Evolutionary conservation across 805 yeast genomes (phyloP).

Genomic region (Saturnispora galanensis): DNA sequence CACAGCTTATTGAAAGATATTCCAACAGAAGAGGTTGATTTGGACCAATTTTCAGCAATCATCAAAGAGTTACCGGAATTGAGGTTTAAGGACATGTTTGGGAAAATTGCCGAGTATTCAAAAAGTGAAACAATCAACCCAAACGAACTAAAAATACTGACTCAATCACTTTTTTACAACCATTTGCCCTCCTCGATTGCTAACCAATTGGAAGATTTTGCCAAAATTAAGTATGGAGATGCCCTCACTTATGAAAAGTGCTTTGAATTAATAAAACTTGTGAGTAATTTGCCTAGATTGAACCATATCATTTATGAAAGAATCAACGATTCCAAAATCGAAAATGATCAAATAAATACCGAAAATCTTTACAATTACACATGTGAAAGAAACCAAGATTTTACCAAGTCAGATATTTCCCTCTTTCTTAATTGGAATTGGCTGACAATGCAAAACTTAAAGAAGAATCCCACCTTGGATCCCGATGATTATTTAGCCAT

Average conservation of each 20-base stretch:
- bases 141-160: conserved; percentile 15
- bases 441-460: conserved; percentile 20
- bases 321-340: conserved; percentile 16
- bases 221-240: conserved; percentile 30
- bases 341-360: conserved; percentile 10
- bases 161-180: conserved; percentile 21
- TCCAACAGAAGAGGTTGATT: conserved; percentile 2
- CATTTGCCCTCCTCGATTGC: conserved; percentile 40
- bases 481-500: conserved; percentile 27
- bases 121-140: conserved; percentile 14
- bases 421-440: conserved; percentile 30
- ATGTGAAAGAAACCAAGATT: conserved; percentile 12
- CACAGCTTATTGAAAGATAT: conserved; percentile 9
- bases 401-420: conserved; percentile 22
- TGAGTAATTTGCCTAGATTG: conserved; percentile 27
- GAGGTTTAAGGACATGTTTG: conserved; percentile 18
- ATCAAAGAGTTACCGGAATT: conserved; percentile 20
- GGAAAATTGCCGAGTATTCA: conserved; percentile 12
- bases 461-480: conserved; percentile 18
- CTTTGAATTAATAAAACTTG: conserved; percentile 35
- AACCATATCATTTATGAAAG: conserved; percentile 25
- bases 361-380: conserved; percentile 14
- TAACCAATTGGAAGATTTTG: conserved; percentile 43
- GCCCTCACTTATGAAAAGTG: conserved; percentile 41
- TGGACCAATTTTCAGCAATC: conserved; percentile 16